Evolutionary conservation across 352 stramenopile genomes (phyloP), one percentile per base, ranked within the genome.

Genomic region (Globisporangium emineosum): DNA sequence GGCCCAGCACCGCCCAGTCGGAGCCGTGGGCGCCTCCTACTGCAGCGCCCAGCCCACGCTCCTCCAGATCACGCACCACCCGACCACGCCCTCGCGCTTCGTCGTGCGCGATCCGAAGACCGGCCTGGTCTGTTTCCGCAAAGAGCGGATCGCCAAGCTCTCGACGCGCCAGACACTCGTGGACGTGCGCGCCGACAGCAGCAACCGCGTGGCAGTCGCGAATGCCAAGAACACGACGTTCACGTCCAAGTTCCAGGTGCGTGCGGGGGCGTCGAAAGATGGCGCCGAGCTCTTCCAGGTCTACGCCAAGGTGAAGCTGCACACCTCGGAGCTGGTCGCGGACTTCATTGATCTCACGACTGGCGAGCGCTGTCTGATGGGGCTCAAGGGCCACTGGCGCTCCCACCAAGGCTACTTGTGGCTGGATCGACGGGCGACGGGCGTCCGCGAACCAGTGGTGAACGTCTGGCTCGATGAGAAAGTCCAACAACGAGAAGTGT

Each of bases 261-360:
- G 8, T 3, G 12, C 33, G 5, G 40, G 33, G 0, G 40, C 30
- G 8, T 23, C 55, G 23, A 50, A 33, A 25, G 25, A 47, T 17
- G 30, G 35, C 15, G 55, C 50, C 21, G 33, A 60, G 25, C 55
- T 64, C 57, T 47, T 47, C 33, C 55, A 51, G 33, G 55, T 29
- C 6, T 59, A 57, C 51, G 51, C 51, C 27, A 57, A 57, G 51
- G 51, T 40, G 27, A 30, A 57, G 51, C 29, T 57, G 13, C 10
- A 23, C 5, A 40, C 51, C 17, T 57, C 51, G 27, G 51, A 57
- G 51, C 29, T 57, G 27, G 17, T 40, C 51, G 29, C 21, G 17
- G 51, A 57, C 13, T 57, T 42, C 17, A 40, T 25, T 17, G 51
- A 57, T 17, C 27, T 57, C 13, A 25, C 29, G 27, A 57, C 51